These are phyloP conservation scores for Lunasporangiospora selenospora DNA, from an alignment of 192 early-diverging fungal genomes.

Conservation along the genomic window DNA sequence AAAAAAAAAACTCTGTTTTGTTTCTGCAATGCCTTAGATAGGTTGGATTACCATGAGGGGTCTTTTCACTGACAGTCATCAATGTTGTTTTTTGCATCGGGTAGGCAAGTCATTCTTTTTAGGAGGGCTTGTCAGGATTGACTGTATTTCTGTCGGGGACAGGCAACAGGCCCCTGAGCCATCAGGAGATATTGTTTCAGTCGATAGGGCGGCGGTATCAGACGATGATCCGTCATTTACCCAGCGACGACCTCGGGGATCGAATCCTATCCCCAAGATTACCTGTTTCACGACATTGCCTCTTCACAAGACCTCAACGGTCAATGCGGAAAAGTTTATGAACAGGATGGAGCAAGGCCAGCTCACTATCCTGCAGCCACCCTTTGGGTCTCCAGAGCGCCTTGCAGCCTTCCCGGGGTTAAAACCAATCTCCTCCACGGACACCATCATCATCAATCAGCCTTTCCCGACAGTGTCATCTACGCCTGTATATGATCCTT, in stretches of 20 bases:
- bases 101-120: conserved; percentile 45
- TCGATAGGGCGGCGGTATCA: background rate
- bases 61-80: too few relatives aligned
- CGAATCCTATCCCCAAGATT: conserved; percentile 35
- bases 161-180: background rate
- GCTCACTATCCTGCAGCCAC: conserved; percentile 31
- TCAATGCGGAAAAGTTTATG: conserved; percentile 17
- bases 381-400: conserved; percentile 30
- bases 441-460: conserved; percentile 21
- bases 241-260: conserved; percentile 12
- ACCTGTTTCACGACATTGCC: conserved; percentile 33
- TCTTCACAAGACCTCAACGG: conserved; percentile 36
- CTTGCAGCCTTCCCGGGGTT: conserved; percentile 27
- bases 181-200: background rate
- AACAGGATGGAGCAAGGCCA: conserved; percentile 10
- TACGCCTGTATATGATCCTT: background rate
- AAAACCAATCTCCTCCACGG: conserved; percentile 3
- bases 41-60: too few relatives aligned
- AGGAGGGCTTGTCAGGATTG: conserved; percentile 45
- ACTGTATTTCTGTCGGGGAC: conserved; percentile 42
- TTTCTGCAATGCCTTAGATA: too few relatives aligned
- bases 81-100: too few relatives aligned
- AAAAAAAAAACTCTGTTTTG: too few relatives aligned
- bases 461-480: background rate
- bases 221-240: background rate